Conservation (phyloP, 2,329 filamentous ascomycete genomes). For the Paramyrothecium roridum region DNA sequence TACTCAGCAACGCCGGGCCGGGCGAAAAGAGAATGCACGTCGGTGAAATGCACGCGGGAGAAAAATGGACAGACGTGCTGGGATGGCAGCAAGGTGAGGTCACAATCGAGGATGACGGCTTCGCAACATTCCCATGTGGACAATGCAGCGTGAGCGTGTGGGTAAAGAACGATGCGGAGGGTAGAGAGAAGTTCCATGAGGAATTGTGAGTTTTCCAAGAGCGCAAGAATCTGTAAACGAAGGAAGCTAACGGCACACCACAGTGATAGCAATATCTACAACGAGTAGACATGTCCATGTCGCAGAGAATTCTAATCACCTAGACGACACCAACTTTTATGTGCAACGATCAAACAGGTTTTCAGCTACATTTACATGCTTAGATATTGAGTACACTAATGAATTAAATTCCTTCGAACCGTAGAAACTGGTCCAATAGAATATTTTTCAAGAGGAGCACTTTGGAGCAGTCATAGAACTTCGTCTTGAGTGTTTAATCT, state of each 20-base stretch:
- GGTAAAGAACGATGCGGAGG: conserved; percentile 52
- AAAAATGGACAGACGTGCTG: conserved; percentile 63
- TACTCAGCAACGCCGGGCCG: conserved; percentile 52
- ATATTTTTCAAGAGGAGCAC: no score
- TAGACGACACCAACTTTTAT: no score
- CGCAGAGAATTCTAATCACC: no score
- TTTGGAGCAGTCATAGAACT: no score
- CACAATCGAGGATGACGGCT: conserved; percentile 58
- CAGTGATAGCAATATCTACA: conserved; percentile 1
- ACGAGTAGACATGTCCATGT: not conserved
- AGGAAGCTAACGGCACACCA: not conserved
- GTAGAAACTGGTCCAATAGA: no score
- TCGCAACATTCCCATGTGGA: conserved; percentile 54
- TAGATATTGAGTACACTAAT: no score
- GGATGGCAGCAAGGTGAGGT: conserved; percentile 54
- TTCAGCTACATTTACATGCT: no score
- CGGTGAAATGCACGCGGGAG: conserved; percentile 54
- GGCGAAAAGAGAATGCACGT: conserved; percentile 61
- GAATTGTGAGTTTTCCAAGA: conserved; percentile 33
- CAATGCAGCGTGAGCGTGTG: conserved; percentile 56
- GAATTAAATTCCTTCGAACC: no score
- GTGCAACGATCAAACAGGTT: no score
- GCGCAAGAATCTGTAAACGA: no score
- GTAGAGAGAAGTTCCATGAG: conserved; percentile 38
- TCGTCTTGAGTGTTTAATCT: no score